Evolutionary conservation across 345 rosid genomes (phyloP), one percentile per base, ranked within the genome.

Genomic region (Hibiscus syriacus): DNA sequence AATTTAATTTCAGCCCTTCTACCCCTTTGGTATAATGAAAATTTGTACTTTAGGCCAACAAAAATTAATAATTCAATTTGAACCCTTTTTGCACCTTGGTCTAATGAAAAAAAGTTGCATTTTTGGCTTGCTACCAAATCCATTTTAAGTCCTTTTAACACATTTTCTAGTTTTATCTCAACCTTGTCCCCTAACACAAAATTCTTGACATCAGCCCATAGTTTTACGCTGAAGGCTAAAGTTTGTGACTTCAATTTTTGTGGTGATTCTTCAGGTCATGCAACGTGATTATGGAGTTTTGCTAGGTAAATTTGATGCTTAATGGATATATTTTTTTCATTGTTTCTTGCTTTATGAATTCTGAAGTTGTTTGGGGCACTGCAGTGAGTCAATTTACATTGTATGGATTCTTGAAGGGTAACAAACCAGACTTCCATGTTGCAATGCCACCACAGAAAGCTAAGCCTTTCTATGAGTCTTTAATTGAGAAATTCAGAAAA

Each of bases 351-450:
- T 13, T 59, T 26, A 23, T 27, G 19, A 23, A 26, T 38, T 78
- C 41, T 68, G 39, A 70, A 70, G 19, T 60, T 69, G 26, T 54
- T 50, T 64, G 63, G 53, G 63, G 53, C 72, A 66, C 30, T 76
- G 52, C 87, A 93, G 97, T 89, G 62, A 93, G 98, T 77, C 96
- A 90, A 70, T 93, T 93, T 75, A 90, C 96, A 53, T 73, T 93
- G 74, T 93, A 86, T 76, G 97, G 96, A 64, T 16, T 90, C 75
- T 69, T 93, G 86, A 90, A 93, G 89, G 98, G 98, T 65, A 93
- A 93, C 88, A 93, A 90, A 85, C 97, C 92, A 0, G 97, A 93
- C 82, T 93, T 90, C 81, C 97, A 93, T 54, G 86, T 88, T 23
- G 98, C 97, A 0, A 90, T 93, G 97, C 86, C 98, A 0, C 97